These are phyloP conservation scores for Kwoniella sp. DNA, from an alignment of 768 basidiomycete species.

Conservation along the genomic window DNA sequence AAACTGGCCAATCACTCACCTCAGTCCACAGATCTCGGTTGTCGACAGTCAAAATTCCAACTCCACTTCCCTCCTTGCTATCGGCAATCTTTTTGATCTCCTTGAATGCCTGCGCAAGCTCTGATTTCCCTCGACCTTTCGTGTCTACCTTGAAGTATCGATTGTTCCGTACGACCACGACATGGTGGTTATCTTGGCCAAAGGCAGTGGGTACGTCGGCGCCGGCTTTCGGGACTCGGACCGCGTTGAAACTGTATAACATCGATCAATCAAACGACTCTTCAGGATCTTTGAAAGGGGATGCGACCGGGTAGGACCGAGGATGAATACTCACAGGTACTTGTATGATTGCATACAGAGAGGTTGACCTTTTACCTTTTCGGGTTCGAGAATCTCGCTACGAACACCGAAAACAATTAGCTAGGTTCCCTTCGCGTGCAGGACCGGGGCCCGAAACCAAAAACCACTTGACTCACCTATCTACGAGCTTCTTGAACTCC, in stretches of 20 bases:
- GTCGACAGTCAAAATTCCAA: slow-evolving; percentile 83
- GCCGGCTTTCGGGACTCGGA: slow-evolving; percentile 80
- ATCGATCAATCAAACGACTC: not conserved
- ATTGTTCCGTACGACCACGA: slow-evolving; percentile 88
- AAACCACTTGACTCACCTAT: slow-evolving; percentile 77
- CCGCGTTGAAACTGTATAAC: slow-evolving; percentile 75
- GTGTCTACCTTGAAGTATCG: slow-evolving; percentile 83
- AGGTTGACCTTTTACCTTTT: slow-evolving; percentile 71
- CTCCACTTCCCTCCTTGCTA: slow-evolving; percentile 62
- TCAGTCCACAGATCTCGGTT: slow-evolving; percentile 89
- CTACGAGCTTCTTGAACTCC: slow-evolving; percentile 78
- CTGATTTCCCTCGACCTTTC: slow-evolving; percentile 64
- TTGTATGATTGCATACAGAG: slow-evolving; percentile 93
- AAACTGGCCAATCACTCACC: slow-evolving; percentile 61
- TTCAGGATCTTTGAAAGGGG: too few species aligned
- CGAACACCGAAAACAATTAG: too few species aligned
- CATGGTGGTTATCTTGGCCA: slow-evolving; percentile 76
- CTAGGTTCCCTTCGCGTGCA: too few species aligned
- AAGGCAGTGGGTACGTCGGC: slow-evolving; percentile 83
- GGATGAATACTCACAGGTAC: slow-evolving; percentile 67
- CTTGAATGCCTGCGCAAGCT: slow-evolving; percentile 66
- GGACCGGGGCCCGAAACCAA: too few species aligned
- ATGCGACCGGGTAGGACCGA: not conserved
- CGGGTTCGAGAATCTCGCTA: slow-evolving; percentile 80
- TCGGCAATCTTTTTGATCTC: slow-evolving; percentile 81